Evolutionary conservation across 2,329 filamentous ascomycete species (phyloP), one percentile per base, ranked within the genome.

Genomic region (Lachnellula arida): DNA sequence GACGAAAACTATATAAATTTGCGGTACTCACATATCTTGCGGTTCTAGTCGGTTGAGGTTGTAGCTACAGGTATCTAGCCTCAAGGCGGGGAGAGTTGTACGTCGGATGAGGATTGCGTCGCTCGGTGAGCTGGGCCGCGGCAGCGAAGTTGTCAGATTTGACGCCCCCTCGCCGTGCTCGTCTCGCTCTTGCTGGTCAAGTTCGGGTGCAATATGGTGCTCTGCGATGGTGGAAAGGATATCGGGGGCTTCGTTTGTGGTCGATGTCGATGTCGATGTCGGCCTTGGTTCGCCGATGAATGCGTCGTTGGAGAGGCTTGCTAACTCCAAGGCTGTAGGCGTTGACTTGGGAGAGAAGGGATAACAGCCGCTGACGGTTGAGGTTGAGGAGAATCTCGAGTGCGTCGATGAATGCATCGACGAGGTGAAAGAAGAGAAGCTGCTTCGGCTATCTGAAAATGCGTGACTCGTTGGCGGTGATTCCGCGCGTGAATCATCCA

Each of bases 101-200:
- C 68, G 61, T 52, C 64, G 68, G 53, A 70, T 70, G 1, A 71
- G 46, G 25, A 71, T 65, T 2, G 66, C 65, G 55, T 71, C 68
- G 46, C 64, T 68, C n/a, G 69, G 69, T 5, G 69, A 70, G 22
- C 61, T 55, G 28, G 67, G 64, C 23, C 68, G 61, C 35, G 51
- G 47, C 43, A 42, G 47, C n/a, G 43, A 17, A 14, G 40, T 9
- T 40, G 35, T 28, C 5, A 25, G 28, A 49, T 51, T 39, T 43
- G 23, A 23, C 35, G 44, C 15, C 19, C 34, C 22, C n/a, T 22
- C 46, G 22, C 12, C 34, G 34, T 56, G 17, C 19, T 40, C 34
- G 23, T 32, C 14, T 40, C 52, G 42, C 14, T 19, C 15, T 44
- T 39, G 17, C 28, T 49, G 39, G 23, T 35, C 46, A 34, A 28